Evolutionary conservation across 441 rosid genomes (phyloP).

Genomic region (Jatropha podagrica): DNA sequence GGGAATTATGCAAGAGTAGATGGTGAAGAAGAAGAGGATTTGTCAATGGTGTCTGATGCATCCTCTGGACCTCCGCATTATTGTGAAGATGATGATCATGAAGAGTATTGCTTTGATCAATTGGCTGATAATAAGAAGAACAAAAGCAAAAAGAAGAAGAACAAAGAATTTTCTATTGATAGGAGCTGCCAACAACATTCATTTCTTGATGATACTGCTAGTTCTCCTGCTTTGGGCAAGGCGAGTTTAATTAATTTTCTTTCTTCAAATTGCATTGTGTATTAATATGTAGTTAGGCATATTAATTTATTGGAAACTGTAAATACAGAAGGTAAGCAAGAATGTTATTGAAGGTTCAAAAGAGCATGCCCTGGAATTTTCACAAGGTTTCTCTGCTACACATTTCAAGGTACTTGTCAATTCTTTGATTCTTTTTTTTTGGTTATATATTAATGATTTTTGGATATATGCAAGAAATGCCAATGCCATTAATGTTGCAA

Average conservation of each 20-base stretch:
- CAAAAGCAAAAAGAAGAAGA: constrained; percentile 37
- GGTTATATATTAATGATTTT: neutral
- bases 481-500: neutral
- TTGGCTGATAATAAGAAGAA: constrained; percentile 18
- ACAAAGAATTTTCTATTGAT: constrained; percentile 20
- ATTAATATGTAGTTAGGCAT: neutral
- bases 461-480: neutral
- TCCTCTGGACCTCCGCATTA: constrained; percentile 64
- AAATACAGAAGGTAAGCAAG: constrained; percentile 28
- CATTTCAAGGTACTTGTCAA: constrained; percentile 35
- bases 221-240: constrained; percentile 50
- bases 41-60: constrained; percentile 80
- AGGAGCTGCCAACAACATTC: constrained; percentile 37
- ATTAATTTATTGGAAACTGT: neutral
- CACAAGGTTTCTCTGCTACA: constrained; percentile 52
- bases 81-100: constrained; percentile 33
- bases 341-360: constrained; percentile 37
- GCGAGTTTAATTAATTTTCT: constrained; percentile 29
- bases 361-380: constrained; percentile 37
- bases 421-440: neutral
- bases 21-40: constrained; percentile 48
- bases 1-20: constrained; percentile 18
- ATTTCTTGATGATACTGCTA: constrained; percentile 67
- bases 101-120: constrained; percentile 14
- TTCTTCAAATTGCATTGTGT: neutral